phyloP scores from a whole-genome alignment of 2,329 filamentous ascomycete genomes.

The Alternaria consortialis region DNA sequence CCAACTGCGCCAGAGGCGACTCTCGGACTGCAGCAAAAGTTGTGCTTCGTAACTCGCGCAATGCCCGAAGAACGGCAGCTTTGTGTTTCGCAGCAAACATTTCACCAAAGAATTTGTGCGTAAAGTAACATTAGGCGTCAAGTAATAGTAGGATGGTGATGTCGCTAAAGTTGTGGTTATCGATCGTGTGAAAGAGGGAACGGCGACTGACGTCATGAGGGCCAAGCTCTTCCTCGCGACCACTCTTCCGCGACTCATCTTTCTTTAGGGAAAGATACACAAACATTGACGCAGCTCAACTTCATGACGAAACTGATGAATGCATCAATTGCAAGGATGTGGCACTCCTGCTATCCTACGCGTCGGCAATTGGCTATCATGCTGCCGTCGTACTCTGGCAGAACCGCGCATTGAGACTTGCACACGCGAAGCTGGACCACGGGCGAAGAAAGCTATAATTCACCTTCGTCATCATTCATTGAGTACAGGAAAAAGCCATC shows the following conservation, averaged over 20 bases:
- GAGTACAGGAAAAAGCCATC: background rate
- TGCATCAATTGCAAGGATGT: too few species aligned
- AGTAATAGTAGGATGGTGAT: too few species aligned
- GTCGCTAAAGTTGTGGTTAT: too few species aligned
- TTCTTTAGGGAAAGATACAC: too few species aligned
- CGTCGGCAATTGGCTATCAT: background rate
- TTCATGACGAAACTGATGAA: background rate
- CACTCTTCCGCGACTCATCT: too few species aligned
- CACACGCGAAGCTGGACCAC: background rate
- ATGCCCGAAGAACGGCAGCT: background rate
- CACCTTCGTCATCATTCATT: rapidly evolving
- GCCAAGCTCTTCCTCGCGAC: too few species aligned
- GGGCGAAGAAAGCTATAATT: background rate
- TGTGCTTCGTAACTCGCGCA: background rate
- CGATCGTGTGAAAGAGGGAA: too few species aligned
- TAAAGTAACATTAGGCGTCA: too few species aligned
- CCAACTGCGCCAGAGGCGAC: background rate
- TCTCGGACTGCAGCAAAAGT: background rate
- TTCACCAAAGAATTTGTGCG: too few species aligned
- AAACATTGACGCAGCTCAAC: background rate
- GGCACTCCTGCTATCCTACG: background rate
- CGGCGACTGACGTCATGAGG: background rate
- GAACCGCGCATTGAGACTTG: background rate
- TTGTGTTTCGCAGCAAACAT: too few species aligned
- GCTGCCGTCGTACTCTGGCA: background rate